Evolutionary conservation across 2,329 filamentous ascomycete species (phyloP).

Genomic region (Monosporascus sp.): DNA sequence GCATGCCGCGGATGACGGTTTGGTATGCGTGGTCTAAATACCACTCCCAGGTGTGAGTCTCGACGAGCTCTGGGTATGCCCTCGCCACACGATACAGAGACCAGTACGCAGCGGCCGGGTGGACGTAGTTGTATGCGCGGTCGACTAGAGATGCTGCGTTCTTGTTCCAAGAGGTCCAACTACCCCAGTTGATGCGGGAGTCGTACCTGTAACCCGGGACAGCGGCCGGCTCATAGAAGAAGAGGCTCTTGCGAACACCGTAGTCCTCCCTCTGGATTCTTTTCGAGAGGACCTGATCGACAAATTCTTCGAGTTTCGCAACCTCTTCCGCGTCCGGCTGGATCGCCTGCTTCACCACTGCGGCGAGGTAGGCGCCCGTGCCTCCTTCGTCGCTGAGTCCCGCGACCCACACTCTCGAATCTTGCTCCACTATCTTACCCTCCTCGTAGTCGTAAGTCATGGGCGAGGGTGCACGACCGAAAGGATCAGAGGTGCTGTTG

Average conservation of each 20-base stretch:
- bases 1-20: slow-evolving; percentile 38
- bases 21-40: slow-evolving; percentile 50
- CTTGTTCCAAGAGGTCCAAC: slow-evolving; percentile 49
- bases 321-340: slow-evolving; percentile 47
- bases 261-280: slow-evolving; percentile 43
- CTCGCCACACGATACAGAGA: slow-evolving; percentile 50
- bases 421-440: slow-evolving; percentile 37
- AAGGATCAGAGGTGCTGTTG: slow-evolving; percentile 46
- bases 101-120: slow-evolving; percentile 53
- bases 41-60: slow-evolving; percentile 43
- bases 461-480: slow-evolving; percentile 48
- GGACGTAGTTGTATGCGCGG: slow-evolving; percentile 56
- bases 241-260: slow-evolving; percentile 49
- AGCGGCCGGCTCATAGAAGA: slow-evolving; percentile 48
- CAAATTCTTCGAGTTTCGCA: slow-evolving; percentile 48
- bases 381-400: slow-evolving; percentile 58
- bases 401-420: slow-evolving; percentile 51
- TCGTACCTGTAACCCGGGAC: slow-evolving; percentile 41
- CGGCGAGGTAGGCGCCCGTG: slow-evolving; percentile 50
- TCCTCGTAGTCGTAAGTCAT: slow-evolving; percentile 53
- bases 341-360: slow-evolving; percentile 48
- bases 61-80: slow-evolving; percentile 40
- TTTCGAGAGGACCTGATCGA: slow-evolving; percentile 45
- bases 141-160: slow-evolving; percentile 39
- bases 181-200: slow-evolving; percentile 39